Evolutionary conservation across 1,284 basidiomycete species (phyloP), one percentile per base, ranked within the genome.

Genomic region (Irpex sp.): DNA sequence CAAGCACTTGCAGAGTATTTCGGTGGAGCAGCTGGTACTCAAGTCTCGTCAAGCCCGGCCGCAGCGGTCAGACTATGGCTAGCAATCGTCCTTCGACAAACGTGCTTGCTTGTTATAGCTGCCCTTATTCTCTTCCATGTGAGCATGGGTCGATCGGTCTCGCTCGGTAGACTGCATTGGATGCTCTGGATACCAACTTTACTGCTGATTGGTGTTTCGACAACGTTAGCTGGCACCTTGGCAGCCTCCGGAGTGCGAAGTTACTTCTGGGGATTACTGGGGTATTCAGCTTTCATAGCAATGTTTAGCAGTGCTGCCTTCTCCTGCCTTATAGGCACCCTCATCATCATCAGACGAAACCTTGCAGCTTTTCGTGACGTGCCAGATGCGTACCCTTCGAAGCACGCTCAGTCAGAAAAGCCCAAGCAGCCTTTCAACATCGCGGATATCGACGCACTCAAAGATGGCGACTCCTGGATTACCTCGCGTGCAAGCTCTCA

Each of bases 381-480:
- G 8, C 69, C 75, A 4, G 82, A 87, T 59, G 75, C 79, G 1
- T 88, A 86, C 86, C 85, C 86, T 8, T 83, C 84, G 0, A 77
- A 79, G 26, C 76, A 76, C 64, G 72, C 81, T 63, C 70, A 78
- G 26, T 82, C 84, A 65, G 81, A 84, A 68, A 80, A 81, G 66
- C 80, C 81, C 11, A 76, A 85, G 31, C 82, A 82, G 0, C 87
- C 86, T 0, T 87, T 89, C 68, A 79, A 81, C 15, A 85, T 85
- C 0, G 87, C 89, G 67, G 88, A 91, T 59, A 77, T 91, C 61
- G 85, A 90, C 65, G 86, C 77, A 6, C 78, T 90, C 61, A 84
- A 85, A 48, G 88, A 90, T 66, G 87, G 88, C 57, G 84, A 83
- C 61, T 90, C 89, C 15, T 91, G 89, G 89, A 84, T 91, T 64